Percentiles rank a stretch among this genome's conserved stretches.
Evolutionary conservation across 2,329 filamentous ascomycete species (phyloP).

Genomic region (Eutypa lata): DNA sequence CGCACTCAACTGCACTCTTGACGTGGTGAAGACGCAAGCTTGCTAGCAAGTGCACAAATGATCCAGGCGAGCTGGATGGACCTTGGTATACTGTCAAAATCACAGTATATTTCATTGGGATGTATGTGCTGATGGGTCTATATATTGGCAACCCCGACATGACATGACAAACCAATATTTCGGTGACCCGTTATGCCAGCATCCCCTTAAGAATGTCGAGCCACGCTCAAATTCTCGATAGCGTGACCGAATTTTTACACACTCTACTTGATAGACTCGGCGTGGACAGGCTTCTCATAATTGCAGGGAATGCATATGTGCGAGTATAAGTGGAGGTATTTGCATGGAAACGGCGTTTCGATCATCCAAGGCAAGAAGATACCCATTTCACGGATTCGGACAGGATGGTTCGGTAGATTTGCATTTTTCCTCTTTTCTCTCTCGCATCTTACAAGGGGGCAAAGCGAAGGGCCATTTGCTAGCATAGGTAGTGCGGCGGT

Average conservation of each 20-base stretch:
- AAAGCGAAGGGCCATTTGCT: too few relatives aligned
- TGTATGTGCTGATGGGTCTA: too few relatives aligned
- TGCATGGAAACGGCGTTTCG: neutral
- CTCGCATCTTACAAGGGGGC: neutral
- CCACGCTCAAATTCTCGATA: neutral
- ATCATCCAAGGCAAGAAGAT: neutral
- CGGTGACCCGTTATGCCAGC: neutral
- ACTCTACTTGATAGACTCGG: too few relatives aligned
- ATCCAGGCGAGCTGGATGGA: neutral
- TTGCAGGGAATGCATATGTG: neutral
- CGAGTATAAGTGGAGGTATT: neutral
- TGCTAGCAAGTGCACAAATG: neutral
- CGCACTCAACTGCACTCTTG: constrained; percentile 3
- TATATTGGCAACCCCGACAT: too few relatives aligned
- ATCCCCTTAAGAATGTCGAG: neutral
- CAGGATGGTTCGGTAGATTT: neutral
- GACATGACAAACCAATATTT: too few relatives aligned
- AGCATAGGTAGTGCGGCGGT: neutral
- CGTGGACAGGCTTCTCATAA: too few relatives aligned
- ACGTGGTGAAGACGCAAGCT: constrained; percentile 20
- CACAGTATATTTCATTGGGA: neutral
- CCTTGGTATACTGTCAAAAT: neutral
- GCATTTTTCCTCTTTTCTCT: neutral
- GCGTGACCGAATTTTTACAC: neutral
- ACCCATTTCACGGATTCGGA: neutral